A percentile compares a stretch with the other conserved stretches of the same genome.
These are phyloP conservation scores for Boletellus deceptivus DNA, from an alignment of 1,284 basidiomycete genomes.

Conservation along the genomic window DNA sequence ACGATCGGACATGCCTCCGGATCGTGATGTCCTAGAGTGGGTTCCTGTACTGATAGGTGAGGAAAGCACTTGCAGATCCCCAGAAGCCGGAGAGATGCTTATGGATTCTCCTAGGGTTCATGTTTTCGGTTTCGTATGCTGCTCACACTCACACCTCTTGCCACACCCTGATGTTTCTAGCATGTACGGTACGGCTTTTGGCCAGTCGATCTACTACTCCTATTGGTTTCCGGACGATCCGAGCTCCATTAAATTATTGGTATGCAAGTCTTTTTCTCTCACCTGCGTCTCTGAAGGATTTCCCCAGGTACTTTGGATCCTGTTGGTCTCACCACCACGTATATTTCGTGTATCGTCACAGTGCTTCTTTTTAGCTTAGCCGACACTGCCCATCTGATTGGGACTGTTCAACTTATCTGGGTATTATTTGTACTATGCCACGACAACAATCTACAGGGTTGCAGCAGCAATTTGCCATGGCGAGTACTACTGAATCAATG, in stretches of 20 bases:
- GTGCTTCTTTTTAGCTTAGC: neutral
- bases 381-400: slow-evolving; percentile 2
- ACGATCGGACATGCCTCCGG: neutral
- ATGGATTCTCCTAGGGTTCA: slow-evolving; percentile 3
- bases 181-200: slow-evolving; percentile 13
- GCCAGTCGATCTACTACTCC: slow-evolving; percentile 11
- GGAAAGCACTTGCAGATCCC: neutral
- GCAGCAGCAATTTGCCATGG: slow-evolving; percentile 2
- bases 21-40: slow-evolving; percentile 1
- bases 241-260: slow-evolving; percentile 4
- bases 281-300: neutral
- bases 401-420: slow-evolving; percentile 9
- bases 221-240: slow-evolving; percentile 14
- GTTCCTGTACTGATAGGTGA: slow-evolving; percentile 12
- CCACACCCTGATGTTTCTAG: neutral
- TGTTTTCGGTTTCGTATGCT: slow-evolving; percentile 7
- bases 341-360: neutral
- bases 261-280: neutral
- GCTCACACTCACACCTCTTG: neutral
- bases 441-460: slow-evolving; percentile 1
- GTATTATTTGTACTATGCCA: slow-evolving; percentile 7
- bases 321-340: slow-evolving; percentile 4
- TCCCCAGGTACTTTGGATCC: slow-evolving; percentile 3
- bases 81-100: neutral
- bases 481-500: neutral